A percentile compares a stretch with the other conserved stretches of the same genome.
phyloP scores from a whole-genome alignment of 192 early-diverging fungal species.

The Diversispora epigaea region DNA sequence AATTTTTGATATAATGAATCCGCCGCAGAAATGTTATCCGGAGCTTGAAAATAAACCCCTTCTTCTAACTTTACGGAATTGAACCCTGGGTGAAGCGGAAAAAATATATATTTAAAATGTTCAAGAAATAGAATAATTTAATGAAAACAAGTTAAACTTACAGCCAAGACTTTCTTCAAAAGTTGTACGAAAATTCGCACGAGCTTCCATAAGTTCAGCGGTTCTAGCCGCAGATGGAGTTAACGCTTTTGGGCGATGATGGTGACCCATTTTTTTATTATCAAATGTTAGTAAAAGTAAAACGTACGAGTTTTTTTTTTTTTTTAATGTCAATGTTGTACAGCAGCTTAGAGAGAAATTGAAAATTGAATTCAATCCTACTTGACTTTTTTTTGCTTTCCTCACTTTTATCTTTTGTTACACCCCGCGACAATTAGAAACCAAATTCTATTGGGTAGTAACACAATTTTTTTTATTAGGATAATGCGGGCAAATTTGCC shows the following conservation, averaged over 20 bases:
- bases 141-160: neutral
- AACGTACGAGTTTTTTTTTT: too few relatives aligned
- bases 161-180: conserved; percentile 30
- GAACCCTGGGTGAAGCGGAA: neutral
- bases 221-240: conserved; percentile 19
- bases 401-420: too few relatives aligned
- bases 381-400: too few relatives aligned
- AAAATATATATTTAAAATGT: neutral
- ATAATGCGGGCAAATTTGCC: too few relatives aligned
- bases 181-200: conserved; percentile 17
- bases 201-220: conserved; percentile 25
- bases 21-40: conserved; percentile 12
- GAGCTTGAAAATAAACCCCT: conserved; percentile 30
- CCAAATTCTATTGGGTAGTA: too few relatives aligned
- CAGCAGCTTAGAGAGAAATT: too few relatives aligned
- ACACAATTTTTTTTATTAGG: too few relatives aligned
- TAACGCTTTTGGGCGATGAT: conserved; percentile 28
- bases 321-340: too few relatives aligned
- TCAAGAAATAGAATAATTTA: neutral
- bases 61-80: conserved; percentile 30
- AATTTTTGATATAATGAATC: conserved; percentile 27
- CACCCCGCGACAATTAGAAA: too few relatives aligned
- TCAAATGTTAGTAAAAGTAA: too few relatives aligned
- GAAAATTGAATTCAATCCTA: too few relatives aligned
- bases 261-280: conserved; percentile 6